These are phyloP conservation scores for Penstemon eatonii DNA, from an alignment of 257 asterid genomes.

Conservation along the genomic window DNA sequence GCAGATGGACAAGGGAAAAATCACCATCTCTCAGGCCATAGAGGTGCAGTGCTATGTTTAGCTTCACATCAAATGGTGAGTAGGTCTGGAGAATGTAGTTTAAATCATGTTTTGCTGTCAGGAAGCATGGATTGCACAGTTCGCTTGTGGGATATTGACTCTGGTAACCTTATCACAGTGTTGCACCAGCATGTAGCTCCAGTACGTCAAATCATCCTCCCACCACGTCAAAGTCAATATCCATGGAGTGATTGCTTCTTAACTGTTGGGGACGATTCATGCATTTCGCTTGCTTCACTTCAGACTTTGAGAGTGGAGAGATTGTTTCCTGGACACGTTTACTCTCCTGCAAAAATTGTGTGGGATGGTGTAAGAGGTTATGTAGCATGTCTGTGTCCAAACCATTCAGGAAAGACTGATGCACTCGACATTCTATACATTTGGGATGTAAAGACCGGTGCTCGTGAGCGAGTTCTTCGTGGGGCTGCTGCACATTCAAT, in stretches of 20 bases:
- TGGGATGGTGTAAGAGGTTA: conserved; percentile 94
- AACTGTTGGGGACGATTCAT: conserved; percentile 80
- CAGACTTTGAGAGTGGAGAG: conserved; percentile 85
- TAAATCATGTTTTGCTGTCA: conserved; percentile 71
- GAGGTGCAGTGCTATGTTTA: conserved; percentile 84
- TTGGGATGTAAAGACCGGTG: conserved; percentile 97
- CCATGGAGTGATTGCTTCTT: conserved; percentile 95
- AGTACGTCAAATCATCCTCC: conserved; percentile 83
- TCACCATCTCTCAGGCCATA: conserved; percentile 70
- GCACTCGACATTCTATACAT: conserved; percentile 72
- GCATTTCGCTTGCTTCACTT: conserved; percentile 78
- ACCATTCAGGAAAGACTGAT: conserved; percentile 61
- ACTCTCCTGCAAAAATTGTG: conserved; percentile 74
- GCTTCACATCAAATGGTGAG: conserved; percentile 75
- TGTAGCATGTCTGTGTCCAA: conserved; percentile 81
- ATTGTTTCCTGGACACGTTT: conserved; percentile 84
- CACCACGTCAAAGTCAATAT: conserved; percentile 58
- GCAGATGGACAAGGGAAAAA: conserved; percentile 44
- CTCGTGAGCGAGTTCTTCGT: conserved; percentile 90
- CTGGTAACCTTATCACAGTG: conserved; percentile 57
- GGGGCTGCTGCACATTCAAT: conserved; percentile 94
- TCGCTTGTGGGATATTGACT: conserved; percentile 90
- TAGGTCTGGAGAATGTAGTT: conserved; percentile 44
- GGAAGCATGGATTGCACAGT: conserved; percentile 95
- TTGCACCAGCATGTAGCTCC: conserved; percentile 96